Evolutionary conservation across 352 stramenopile genomes (phyloP).

Genomic region (Phytopythium kandeliae): DNA sequence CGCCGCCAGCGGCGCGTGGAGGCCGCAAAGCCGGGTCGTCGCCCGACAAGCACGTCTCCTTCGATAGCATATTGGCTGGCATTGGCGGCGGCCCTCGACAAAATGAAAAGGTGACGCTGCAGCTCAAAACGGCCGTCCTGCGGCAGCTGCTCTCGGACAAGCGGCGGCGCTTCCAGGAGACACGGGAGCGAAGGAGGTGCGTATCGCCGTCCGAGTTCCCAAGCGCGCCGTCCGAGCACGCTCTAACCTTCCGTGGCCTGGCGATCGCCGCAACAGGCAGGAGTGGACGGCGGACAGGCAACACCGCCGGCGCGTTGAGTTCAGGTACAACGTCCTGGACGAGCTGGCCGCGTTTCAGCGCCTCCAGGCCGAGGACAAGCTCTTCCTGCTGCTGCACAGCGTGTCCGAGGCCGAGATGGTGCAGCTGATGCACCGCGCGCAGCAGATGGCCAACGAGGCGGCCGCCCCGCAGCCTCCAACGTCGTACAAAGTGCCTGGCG

Average conservation of each 20-base stretch:
- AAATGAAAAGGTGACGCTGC: conserved; percentile 41
- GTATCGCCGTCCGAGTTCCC: background rate
- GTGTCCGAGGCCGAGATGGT: conserved; percentile 60
- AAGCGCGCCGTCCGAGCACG: background rate
- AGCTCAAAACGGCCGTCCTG: conserved; percentile 46
- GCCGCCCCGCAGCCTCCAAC: background rate
- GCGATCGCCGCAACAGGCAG: conserved; percentile 16
- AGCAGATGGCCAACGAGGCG: conserved; percentile 16
- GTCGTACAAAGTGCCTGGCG: background rate
- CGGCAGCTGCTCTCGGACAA: conserved; percentile 58
- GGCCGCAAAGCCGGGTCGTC: background rate
- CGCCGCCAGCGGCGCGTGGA: background rate
- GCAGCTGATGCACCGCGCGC: conserved; percentile 39
- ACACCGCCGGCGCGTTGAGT: conserved; percentile 47
- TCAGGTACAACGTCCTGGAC: conserved; percentile 66
- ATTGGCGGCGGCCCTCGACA: background rate
- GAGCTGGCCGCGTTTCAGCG: conserved; percentile 56
- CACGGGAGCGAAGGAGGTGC: conserved; percentile 27
- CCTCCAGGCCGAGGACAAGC: conserved; percentile 51
- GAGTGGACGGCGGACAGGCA: conserved; percentile 43
- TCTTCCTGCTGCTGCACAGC: conserved; percentile 61
- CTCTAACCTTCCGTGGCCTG: background rate
- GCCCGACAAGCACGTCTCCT: background rate
- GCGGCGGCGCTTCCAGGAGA: conserved; percentile 40
- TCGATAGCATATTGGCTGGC: background rate